Percentiles rank a stretch among this genome's conserved stretches.
Evolutionary conservation across 495 filamentous ascomycete genomes (phyloP).

Genomic region (Neurospora cerealis): DNA sequence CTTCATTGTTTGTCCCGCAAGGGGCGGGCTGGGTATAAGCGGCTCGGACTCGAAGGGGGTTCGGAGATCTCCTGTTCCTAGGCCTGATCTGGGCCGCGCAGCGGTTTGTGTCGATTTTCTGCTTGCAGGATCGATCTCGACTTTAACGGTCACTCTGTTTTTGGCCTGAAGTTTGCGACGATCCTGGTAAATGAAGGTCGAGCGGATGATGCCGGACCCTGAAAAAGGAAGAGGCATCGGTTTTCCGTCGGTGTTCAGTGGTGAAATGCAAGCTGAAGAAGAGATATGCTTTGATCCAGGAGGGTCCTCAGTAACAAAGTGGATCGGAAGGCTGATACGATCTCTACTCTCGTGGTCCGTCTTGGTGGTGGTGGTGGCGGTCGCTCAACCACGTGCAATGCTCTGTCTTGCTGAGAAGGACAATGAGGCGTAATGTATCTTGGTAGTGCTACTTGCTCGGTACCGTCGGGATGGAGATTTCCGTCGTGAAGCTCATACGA

Average conservation of each 20-base stretch:
- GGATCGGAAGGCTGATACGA: neutral
- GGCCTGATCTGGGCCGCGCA: neutral
- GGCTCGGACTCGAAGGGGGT: neutral
- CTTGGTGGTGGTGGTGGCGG: neutral
- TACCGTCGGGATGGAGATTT: neutral
- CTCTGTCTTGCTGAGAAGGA: neutral
- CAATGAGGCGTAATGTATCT: neutral
- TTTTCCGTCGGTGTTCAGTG: neutral
- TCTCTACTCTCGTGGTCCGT: neutral
- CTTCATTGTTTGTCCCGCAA: neutral
- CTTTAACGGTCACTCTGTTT: neutral
- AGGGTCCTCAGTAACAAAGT: neutral
- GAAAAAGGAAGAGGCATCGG: neutral
- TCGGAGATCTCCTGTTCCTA: neutral
- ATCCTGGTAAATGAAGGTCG: neutral
- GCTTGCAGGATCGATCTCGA: neutral
- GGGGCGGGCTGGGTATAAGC: neutral
- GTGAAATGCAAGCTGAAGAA: neutral
- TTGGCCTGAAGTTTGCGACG: neutral
- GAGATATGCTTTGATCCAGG: neutral
- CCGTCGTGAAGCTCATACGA: neutral
- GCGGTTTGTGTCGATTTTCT: neutral
- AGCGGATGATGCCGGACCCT: neutral
- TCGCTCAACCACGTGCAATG: neutral
- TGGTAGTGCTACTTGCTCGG: neutral